Base-by-base conservation (phyloP, 2,329 filamentous ascomycete species). In the Arthrobotrys sphaeroides region DNA sequence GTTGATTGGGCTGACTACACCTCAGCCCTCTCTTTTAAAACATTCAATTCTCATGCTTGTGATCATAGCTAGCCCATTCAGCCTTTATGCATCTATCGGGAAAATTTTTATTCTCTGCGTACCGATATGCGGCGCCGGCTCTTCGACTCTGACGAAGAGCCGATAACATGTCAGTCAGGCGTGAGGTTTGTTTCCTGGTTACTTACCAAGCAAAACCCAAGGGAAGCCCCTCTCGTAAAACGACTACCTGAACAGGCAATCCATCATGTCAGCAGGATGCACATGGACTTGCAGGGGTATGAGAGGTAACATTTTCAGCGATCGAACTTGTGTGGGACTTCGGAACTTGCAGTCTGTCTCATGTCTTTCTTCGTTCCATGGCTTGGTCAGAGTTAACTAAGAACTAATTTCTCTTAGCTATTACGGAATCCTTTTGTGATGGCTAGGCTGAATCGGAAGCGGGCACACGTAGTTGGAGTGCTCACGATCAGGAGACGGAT, bases 211-310 rank as follows among this genome's bases (percentile, higher is more conserved):
- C 51, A 13, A 38, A 38, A 16, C 47, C 16, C 20, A 22, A 12
- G 22, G 13, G 24, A 13, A 18, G 31, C 42, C 45, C 43, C 61
- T 66, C 59, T 72, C 67, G 67, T 72, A 72, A 72, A 55, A n/a
- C 20, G 59, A 45, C 47, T 64, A 49, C 67, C 67, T 47, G 59
- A 72, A 72, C 4, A 49, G 67, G 59, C 51, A 64, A 72, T 51
- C 59, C 31, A 55, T 22, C 31, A 53, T 65, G 67, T 72, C 67
- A 72, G 67, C 67, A 65, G 67, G 59, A 9, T 64, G 67, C 67
- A 40, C 55, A 13, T 55, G 47, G 24, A 20, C 7, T 31, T 20
- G 47, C 47, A 51, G 42, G 67, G 59, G 57, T 64, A 18, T 18
- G 40, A 38, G 38, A 22, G 51, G 51, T 55, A 38, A 16, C 31